Conservation (phyloP, 768 basidiomycete species). For the Suillus alpinus region DNA sequence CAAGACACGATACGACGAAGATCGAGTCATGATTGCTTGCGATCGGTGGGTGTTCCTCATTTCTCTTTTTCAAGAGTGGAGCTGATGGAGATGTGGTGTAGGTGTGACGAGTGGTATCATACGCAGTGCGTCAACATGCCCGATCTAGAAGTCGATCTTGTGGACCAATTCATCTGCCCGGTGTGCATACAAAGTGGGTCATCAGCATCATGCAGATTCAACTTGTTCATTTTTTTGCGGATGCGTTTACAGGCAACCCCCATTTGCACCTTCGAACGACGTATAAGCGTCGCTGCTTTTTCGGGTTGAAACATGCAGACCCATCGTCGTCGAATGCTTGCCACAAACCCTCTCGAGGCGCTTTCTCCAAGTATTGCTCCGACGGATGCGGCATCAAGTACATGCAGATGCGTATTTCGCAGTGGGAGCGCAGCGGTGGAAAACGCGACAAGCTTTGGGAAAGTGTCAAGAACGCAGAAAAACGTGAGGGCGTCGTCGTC, state of each 20-base stretch:
- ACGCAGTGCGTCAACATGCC: slow-evolving; percentile 80
- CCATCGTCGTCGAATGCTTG: slow-evolving; percentile 67
- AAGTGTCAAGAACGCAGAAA: slow-evolving; percentile 64
- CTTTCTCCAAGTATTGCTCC: slow-evolving; percentile 89
- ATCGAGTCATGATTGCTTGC: slow-evolving; percentile 89
- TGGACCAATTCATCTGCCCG: slow-evolving; percentile 92
- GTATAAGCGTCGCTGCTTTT: slow-evolving; percentile 77
- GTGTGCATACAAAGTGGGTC: slow-evolving; percentile 70
- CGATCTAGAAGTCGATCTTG: slow-evolving; percentile 79
- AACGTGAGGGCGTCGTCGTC: slow-evolving; percentile 68
- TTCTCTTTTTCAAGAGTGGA: not conserved
- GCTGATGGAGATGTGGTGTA: slow-evolving; percentile 24
- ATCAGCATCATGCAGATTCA: not conserved
- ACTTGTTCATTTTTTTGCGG: not conserved
- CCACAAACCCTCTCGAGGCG: slow-evolving; percentile 75
- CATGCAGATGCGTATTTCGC: slow-evolving; percentile 62
- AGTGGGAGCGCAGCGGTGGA: slow-evolving; percentile 61
- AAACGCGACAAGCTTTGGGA: slow-evolving; percentile 70
- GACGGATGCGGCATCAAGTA: slow-evolving; percentile 81
- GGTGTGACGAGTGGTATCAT: slow-evolving; percentile 96
- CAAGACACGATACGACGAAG: slow-evolving; percentile 83
- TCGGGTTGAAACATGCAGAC: slow-evolving; percentile 60
- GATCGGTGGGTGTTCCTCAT: slow-evolving; percentile 59
- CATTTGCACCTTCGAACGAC: slow-evolving; percentile 64
- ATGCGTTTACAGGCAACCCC: slow-evolving; percentile 48